phyloP scores from a whole-genome alignment of 2,329 filamentous ascomycete genomes.

The Leptographium wingfieldii region DNA sequence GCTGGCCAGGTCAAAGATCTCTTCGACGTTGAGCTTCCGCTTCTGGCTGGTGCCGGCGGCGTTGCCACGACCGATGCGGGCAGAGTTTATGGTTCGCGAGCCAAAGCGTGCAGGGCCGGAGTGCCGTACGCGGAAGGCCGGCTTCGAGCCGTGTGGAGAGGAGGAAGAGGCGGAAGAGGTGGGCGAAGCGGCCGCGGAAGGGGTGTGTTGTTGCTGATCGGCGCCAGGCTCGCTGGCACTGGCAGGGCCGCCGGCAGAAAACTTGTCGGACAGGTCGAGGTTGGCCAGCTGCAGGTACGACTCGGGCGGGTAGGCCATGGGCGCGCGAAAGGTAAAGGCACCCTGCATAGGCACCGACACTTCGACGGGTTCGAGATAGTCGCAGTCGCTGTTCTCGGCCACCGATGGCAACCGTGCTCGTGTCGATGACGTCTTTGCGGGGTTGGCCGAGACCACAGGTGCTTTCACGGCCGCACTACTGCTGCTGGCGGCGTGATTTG shows the following conservation, averaged over 20 bases:
- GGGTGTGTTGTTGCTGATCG: slow-evolving; percentile 7
- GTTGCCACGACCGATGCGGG: slow-evolving; percentile 41
- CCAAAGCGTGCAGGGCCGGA: slow-evolving; percentile 12
- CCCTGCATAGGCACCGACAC: slow-evolving; percentile 43
- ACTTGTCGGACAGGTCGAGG: slow-evolving; percentile 43
- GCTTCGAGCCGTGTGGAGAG: slow-evolving; percentile 11
- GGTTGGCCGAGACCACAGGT: neutral
- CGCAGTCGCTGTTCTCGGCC: slow-evolving; percentile 8
- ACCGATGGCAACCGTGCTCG: neutral
- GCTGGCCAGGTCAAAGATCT: slow-evolving; percentile 61
- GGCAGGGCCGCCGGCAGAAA: slow-evolving; percentile 23
- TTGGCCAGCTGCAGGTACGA: slow-evolving; percentile 49
- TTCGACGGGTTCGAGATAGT: slow-evolving; percentile 13
- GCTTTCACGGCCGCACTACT: neutral
- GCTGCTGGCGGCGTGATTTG: neutral
- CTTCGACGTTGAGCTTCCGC: slow-evolving; percentile 58
- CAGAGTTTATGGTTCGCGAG: slow-evolving; percentile 15
- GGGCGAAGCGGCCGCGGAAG: neutral
- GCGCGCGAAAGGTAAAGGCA: slow-evolving; percentile 57
- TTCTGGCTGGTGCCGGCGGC: slow-evolving; percentile 58
- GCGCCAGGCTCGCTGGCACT: neutral
- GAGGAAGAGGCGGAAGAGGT: slow-evolving; percentile 6
- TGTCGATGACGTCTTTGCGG: slow-evolving; percentile 5
- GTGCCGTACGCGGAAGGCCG: slow-evolving; percentile 11
- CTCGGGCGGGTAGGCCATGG: slow-evolving; percentile 45